phyloP scores from a whole-genome alignment of 805 yeast species.

The Cephaloascus albidus region DNA sequence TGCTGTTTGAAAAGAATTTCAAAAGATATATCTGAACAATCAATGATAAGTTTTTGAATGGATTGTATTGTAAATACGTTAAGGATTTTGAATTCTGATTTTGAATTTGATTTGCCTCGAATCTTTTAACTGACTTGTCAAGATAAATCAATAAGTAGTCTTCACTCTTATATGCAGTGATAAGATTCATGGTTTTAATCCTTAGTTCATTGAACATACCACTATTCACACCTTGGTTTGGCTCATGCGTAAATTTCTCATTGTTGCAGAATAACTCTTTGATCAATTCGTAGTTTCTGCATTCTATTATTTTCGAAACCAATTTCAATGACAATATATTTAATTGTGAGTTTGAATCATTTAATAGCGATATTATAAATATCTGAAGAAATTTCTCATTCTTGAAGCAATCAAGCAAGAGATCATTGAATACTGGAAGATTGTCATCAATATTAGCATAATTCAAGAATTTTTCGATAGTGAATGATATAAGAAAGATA shows the following conservation, averaged over 20 bases:
- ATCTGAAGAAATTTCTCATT: neutral
- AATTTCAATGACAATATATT: neutral
- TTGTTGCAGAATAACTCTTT: neutral
- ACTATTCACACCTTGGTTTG: neutral
- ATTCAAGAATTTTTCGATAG: constrained; percentile 2
- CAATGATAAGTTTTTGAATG: neutral
- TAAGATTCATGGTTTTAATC: constrained; percentile 9
- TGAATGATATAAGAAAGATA: constrained; percentile 4
- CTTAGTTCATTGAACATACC: constrained; percentile 4
- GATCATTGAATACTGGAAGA: neutral
- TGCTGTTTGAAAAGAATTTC: constrained; percentile 9
- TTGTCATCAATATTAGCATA: neutral
- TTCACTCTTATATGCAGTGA: constrained; percentile 1
- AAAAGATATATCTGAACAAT: neutral
- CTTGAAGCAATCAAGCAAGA: neutral
- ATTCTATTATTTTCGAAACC: neutral
- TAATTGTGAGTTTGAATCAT: neutral
- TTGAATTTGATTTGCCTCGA: neutral
- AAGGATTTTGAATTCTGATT: too few relatives aligned
- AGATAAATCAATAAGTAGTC: neutral
- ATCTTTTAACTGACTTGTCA: neutral
- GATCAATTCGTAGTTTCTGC: neutral
- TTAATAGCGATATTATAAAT: neutral
- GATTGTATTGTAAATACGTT: constrained; percentile 1
- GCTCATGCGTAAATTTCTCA: neutral